Evolutionary conservation across 176 grass and related monocot genomes (phyloP), one percentile per base, ranked within the genome.

Genomic region (Chrysopogon serrulatus): DNA sequence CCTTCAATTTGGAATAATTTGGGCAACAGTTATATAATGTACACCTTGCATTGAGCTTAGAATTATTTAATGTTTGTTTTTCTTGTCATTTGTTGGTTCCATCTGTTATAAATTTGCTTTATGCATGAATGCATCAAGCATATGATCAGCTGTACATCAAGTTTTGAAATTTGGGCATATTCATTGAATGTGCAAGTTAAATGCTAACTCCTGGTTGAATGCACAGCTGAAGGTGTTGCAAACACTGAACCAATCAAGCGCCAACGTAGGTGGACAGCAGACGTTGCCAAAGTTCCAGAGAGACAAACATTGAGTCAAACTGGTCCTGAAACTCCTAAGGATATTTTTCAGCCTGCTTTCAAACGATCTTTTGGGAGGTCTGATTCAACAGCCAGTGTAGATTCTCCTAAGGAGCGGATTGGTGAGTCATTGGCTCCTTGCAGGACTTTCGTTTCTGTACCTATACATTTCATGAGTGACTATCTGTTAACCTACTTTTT

Each of bases 231-330:
- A 88, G 65, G 34, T 73, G 81, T 83, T 82, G 69, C 81, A 71
- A 84, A 12, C 59, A 80, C 77, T 68, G 97, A 96, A 86, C 88
- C 90, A 68, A 86, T 89, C 40, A 99, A 99, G 74, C 84, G 97
- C 18, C 97, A 96, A 65, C 91, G 93, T 15, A 85, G 93, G 14
- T 99, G 97, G 97, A 90, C 85, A 82, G 66, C 80, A 65, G 93
- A 92, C 13, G 45, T 78, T 78, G 69, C 87, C 44, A 94, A 91
- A 86, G 83, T 94, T 77, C 86, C 90, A 79, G 90, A 92, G 79
- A 78, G 78, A 41, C 84, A 88, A 80, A 5, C 74, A 26, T 79
- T 82, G 43, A 90, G 47, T 82, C 73, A 92, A 45, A 87, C 83
- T 77, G 77, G 37, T 80, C 75, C 83, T 76, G 87, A 75, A 76